These are phyloP conservation scores for Furcasterigmium sp. DNA, from an alignment of 2,329 filamentous ascomycete species.

Conservation along the genomic window DNA sequence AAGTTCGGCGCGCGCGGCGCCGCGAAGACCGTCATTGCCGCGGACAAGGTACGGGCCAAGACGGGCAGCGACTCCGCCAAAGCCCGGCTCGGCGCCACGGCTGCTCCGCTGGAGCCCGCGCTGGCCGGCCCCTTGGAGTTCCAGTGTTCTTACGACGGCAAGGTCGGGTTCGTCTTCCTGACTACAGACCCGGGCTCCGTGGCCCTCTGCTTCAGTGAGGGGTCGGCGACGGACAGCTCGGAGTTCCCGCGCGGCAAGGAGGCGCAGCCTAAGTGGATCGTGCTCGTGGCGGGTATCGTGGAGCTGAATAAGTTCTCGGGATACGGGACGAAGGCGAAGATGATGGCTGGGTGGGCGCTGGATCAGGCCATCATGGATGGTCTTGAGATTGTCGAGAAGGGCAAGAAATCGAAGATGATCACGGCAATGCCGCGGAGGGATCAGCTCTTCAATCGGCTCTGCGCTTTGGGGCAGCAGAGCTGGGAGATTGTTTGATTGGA, in stretches of 20 bases:
- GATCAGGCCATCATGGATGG: conserved; percentile 2
- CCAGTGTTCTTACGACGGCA: conserved; percentile 1
- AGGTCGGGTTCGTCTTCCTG: conserved; percentile 1
- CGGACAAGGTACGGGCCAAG: conserved; percentile 8
- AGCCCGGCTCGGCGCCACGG: neutral
- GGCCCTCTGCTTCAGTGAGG: conserved; percentile 1
- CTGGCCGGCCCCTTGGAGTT: conserved; percentile 2
- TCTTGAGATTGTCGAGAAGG: neutral
- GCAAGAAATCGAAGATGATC: neutral
- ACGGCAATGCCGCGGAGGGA: neutral
- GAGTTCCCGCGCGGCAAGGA: neutral
- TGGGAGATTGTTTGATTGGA: no score
- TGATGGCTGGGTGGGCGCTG: conserved; percentile 4
- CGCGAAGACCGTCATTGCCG: neutral
- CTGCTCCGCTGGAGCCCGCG: neutral
- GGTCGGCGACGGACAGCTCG: neutral
- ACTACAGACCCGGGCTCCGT: neutral
- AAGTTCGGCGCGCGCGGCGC: conserved; percentile 7
- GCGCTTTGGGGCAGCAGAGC: neutral
- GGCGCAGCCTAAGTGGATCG: neutral
- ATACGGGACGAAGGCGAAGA: conserved; percentile 5
- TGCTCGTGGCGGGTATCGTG: neutral
- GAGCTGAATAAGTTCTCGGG: conserved; percentile 4
- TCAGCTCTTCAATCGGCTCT: conserved; percentile 1
- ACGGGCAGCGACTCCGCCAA: neutral